Evolutionary conservation across 257 asterid species (phyloP).

Genomic region (Anisodus acutangulus): DNA sequence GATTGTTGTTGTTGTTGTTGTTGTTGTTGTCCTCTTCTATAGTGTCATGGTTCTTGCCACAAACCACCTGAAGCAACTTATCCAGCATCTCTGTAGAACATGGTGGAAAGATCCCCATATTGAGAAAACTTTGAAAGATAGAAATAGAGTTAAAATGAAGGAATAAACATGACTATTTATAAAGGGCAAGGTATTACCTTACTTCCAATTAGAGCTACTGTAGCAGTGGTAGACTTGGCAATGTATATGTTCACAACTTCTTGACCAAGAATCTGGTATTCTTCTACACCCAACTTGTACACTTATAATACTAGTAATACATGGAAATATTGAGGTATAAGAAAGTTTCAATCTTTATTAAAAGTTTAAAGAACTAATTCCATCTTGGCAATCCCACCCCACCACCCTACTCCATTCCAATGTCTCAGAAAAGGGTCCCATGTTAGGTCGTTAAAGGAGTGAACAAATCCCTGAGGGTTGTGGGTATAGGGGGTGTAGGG

Average conservation of each 20-base stretch:
- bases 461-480: neutral
- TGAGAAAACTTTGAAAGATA: neutral
- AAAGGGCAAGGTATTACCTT: neutral
- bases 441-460: neutral
- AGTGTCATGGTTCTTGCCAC: constrained; percentile 28
- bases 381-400: constrained; percentile 14
- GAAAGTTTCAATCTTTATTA: neutral
- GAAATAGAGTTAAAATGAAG: neutral
- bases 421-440: constrained; percentile 1
- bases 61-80: constrained; percentile 24
- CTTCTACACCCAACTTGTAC: constrained; percentile 12
- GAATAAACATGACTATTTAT: constrained; percentile 11
- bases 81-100: constrained; percentile 35
- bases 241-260: neutral
- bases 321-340: neutral
- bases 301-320: neutral
- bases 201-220: neutral
- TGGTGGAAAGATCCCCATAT: constrained; percentile 11
- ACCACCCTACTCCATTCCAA: neutral
- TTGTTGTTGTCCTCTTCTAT: neutral
- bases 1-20: neutral
- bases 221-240: neutral
- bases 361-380: constrained; percentile 14
- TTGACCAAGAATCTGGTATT: constrained; percentile 19
- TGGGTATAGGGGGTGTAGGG: neutral